Conservation (phyloP, 768 basidiomycete genomes). For the Hericium rajendrae region DNA sequence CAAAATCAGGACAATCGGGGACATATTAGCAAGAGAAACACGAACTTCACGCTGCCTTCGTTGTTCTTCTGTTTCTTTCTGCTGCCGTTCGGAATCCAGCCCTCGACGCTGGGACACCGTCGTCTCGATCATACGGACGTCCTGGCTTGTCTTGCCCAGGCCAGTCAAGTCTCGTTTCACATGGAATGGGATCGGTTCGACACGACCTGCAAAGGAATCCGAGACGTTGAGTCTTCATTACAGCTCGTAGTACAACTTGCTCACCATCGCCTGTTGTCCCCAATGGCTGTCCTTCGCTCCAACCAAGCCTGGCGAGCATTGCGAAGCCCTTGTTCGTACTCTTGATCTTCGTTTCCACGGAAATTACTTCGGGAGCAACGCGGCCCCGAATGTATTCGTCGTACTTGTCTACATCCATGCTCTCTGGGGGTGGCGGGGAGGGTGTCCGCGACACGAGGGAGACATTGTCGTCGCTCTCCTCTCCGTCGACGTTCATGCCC, state of each 20-base stretch:
- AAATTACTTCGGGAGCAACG: constrained; percentile 53
- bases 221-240: not conserved
- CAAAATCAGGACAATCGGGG: not conserved
- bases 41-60: constrained; percentile 61
- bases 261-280: constrained; percentile 70
- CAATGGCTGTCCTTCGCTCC: constrained; percentile 71
- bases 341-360: constrained; percentile 75
- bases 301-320: constrained; percentile 74
- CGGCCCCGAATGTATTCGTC: constrained; percentile 47
- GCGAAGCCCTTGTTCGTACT: constrained; percentile 72
- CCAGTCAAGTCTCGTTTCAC: constrained; percentile 72
- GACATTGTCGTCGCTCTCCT: constrained; percentile 57
- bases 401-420: constrained; percentile 53
- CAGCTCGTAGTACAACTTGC: constrained; percentile 7
- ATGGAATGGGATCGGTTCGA: constrained; percentile 77
- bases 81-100: constrained; percentile 74
- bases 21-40: not conserved
- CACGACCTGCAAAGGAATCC: constrained; percentile 42
- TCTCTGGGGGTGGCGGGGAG: constrained; percentile 44
- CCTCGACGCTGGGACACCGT: constrained; percentile 76
- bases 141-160: constrained; percentile 69
- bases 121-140: constrained; percentile 76
- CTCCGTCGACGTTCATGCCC: constrained; percentile 19
- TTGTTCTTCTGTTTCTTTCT: constrained; percentile 72
- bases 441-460: constrained; percentile 70